Conservation (phyloP, 2,329 filamentous ascomycete species). For the Neofusicoccum cordaticola region DNA sequence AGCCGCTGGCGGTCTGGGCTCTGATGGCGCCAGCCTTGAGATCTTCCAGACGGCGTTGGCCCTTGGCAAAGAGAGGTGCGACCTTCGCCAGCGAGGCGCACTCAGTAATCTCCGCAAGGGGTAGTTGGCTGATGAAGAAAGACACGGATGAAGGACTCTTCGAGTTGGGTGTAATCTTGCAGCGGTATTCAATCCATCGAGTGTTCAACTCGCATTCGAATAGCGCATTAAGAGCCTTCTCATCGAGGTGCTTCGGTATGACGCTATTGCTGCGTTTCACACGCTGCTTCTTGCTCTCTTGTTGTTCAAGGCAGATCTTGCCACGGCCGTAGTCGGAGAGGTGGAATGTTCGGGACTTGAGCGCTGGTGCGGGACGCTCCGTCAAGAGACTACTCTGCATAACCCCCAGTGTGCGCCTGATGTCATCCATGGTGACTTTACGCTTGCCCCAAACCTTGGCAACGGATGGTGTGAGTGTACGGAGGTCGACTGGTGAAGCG, state of each 20-base stretch:
- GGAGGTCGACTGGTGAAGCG: slow-evolving; percentile 43
- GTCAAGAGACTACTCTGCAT: slow-evolving; percentile 20
- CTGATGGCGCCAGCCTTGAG: slow-evolving; percentile 60
- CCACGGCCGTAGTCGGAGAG: slow-evolving; percentile 44
- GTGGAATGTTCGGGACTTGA: slow-evolving; percentile 31
- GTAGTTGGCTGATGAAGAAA: slow-evolving; percentile 61
- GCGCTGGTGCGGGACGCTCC: slow-evolving; percentile 14
- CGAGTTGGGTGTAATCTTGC: slow-evolving; percentile 44
- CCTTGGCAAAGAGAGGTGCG: slow-evolving; percentile 61
- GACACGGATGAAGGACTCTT: slow-evolving; percentile 28
- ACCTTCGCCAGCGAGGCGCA: slow-evolving; percentile 54
- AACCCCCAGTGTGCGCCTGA: slow-evolving; percentile 47
- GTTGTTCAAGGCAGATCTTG: slow-evolving; percentile 43
- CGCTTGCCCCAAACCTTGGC: slow-evolving; percentile 47
- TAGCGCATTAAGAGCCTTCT: slow-evolving; percentile 47
- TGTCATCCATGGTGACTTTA: slow-evolving; percentile 44
- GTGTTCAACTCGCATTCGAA: slow-evolving; percentile 50
- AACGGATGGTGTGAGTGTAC: slow-evolving; percentile 38
- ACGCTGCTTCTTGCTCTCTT: slow-evolving; percentile 29
- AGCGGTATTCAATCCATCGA: slow-evolving; percentile 44
- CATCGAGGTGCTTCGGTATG: slow-evolving; percentile 37
- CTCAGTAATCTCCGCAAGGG: slow-evolving; percentile 52
- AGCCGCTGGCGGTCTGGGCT: slow-evolving; percentile 6
- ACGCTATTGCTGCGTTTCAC: slow-evolving; percentile 18
- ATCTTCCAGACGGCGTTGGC: slow-evolving; percentile 66